Evolutionary conservation across 1,284 basidiomycete genomes (phyloP), one percentile per base, ranked within the genome.

Genomic region (Cryptococcus neoformans): DNA sequence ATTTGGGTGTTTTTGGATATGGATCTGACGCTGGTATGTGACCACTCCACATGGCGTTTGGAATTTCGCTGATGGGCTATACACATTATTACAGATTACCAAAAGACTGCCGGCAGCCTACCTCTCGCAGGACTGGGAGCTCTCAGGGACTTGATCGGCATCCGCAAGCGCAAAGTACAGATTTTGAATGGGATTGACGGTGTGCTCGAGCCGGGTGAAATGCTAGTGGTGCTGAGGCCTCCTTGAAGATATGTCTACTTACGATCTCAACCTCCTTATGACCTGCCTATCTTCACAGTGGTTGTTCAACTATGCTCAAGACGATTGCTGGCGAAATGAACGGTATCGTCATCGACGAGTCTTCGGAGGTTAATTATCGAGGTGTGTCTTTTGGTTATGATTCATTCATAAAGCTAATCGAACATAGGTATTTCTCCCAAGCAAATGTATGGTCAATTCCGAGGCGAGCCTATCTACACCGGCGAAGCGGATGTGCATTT

Each of bases 261-360:
- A 21, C 21, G 21, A 21, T 21, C 21, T 21, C 21, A 21, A 21
- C 21, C 21, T 21, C 21, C 21, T 21, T 21, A 3, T 21, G 46
- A 21, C 42, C 55, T 54, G 39, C 54, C 41, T 35, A 21, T 4
- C 41, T 28, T 45, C 12, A 64, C 36, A 77, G 76, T 84, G 78
- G 87, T 80, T 91, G 90, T 66, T 67, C 84, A 55, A 77, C 83
- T 0, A 75, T 78, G 46, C 71, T 84, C 62, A 79, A 84, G 69
- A 79, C 81, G 10, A 79, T 85, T 56, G 78, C 82, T 1, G 81
- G 81, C 40, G 80, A 84, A 65, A 82, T 78, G 53, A 79, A 81
- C 59, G 80, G 80, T 8, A 79, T 81, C 62, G 77, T 71, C 56
- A 66, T 80, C 44, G 72, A 74, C 41, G 78, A 80, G 8, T 69